Evolutionary conservation across 2,329 filamentous ascomycete species (phyloP).

Genomic region (Fusarium succisae): DNA sequence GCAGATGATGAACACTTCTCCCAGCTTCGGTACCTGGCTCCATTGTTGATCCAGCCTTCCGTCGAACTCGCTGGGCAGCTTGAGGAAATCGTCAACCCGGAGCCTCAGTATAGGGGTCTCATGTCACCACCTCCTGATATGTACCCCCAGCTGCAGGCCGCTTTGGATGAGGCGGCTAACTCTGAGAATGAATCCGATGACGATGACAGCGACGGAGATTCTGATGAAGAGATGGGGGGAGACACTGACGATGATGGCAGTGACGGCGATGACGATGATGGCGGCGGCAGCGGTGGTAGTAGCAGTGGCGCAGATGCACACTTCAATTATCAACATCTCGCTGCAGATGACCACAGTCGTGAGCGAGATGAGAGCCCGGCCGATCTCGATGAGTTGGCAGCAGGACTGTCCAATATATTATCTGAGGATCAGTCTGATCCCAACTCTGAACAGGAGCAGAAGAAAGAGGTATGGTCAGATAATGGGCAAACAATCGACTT

Average conservation of each 20-base stretch:
- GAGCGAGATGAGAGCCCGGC: not conserved
- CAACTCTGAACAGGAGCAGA: not conserved
- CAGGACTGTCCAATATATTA: not conserved
- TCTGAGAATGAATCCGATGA: not conserved
- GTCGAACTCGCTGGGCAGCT: not conserved
- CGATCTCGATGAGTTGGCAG: not conserved
- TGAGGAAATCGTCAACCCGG: not conserved
- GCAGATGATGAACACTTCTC: slow-evolving; percentile 3
- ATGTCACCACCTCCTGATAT: slow-evolving; percentile 5
- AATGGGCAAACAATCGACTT: slow-evolving; percentile 1
- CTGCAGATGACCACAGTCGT: not conserved
- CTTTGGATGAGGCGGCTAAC: not conserved
- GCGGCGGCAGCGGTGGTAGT: not conserved
- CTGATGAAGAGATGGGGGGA: not conserved
- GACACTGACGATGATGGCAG: not conserved
- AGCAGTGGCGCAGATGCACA: not conserved
- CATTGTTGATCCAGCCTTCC: slow-evolving; percentile 25
- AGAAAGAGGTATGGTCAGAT: not conserved
- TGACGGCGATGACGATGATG: not conserved
- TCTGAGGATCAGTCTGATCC: not conserved
- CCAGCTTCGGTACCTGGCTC: slow-evolving; percentile 32
- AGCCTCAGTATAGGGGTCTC: not conserved
- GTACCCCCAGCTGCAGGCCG: slow-evolving; percentile 3
- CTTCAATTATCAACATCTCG: not conserved
- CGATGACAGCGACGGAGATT: not conserved